These are phyloP conservation scores for Mrakia frigida DNA, from an alignment of 768 basidiomycete species.

Conservation along the genomic window DNA sequence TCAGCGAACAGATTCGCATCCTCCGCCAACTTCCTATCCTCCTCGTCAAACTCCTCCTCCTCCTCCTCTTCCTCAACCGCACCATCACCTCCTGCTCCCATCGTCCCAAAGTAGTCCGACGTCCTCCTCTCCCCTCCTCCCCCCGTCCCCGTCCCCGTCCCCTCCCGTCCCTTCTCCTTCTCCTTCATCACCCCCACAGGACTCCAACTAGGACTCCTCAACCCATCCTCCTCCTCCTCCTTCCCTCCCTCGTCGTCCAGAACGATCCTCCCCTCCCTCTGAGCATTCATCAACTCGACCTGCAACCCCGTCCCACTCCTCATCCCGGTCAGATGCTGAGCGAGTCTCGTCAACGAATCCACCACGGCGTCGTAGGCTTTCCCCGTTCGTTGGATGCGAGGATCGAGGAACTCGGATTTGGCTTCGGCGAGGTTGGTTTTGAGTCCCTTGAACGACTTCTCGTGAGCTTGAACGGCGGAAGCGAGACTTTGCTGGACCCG, in stretches of 20 bases:
- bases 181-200: neutral
- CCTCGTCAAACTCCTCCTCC: slow-evolving; percentile 39
- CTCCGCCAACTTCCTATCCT: slow-evolving; percentile 36
- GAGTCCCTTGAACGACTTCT: slow-evolving; percentile 80
- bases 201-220: slow-evolving; percentile 13
- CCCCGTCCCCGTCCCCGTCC: no score
- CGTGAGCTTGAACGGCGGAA: slow-evolving; percentile 75
- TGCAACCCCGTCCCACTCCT: slow-evolving; percentile 78
- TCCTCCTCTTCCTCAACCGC: neutral
- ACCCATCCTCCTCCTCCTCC: neutral
- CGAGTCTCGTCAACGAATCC: slow-evolving; percentile 77
- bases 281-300: slow-evolving; percentile 68
- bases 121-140: neutral
- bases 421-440: slow-evolving; percentile 83
- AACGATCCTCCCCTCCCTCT: slow-evolving; percentile 35
- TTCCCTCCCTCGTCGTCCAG: neutral
- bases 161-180: neutral
- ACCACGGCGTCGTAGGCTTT: slow-evolving; percentile 80
- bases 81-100: neutral
- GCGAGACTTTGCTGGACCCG: slow-evolving; percentile 57
- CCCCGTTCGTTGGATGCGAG: slow-evolving; percentile 46
- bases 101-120: slow-evolving; percentile 1
- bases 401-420: slow-evolving; percentile 61
- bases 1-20: slow-evolving; percentile 41
- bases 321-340: slow-evolving; percentile 87